Conservation (phyloP, 768 basidiomycete genomes). For the Phallus indusiatus region DNA sequence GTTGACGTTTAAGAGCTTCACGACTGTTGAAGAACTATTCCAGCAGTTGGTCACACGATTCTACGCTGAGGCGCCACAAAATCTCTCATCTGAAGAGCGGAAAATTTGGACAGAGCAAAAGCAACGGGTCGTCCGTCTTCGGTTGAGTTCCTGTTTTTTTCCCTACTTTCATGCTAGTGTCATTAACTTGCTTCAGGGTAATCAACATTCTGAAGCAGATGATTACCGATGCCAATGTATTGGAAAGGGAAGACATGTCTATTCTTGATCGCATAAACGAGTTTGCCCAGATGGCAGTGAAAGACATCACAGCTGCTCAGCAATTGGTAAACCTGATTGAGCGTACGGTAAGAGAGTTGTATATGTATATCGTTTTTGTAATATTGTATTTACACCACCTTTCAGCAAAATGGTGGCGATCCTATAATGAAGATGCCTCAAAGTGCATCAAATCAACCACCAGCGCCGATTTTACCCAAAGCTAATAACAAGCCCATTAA, state of each 20-base stretch:
- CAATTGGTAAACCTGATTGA: conserved; percentile 67
- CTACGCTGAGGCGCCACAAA: conserved; percentile 63
- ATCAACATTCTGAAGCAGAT: conserved; percentile 87
- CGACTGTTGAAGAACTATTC: conserved; percentile 71
- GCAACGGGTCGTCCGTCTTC: conserved; percentile 76
- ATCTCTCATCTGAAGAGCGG: conserved; percentile 48
- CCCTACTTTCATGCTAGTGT: not conserved
- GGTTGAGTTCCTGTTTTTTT: conserved; percentile 40
- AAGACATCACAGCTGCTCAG: conserved; percentile 65
- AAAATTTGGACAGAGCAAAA: conserved; percentile 80
- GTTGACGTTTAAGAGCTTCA: conserved; percentile 95
- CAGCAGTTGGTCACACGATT: conserved; percentile 76
- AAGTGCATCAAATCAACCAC: conserved; percentile 52
- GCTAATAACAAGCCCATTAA: conserved; percentile 57
- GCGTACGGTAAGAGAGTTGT: conserved; percentile 51
- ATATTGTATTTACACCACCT: not conserved
- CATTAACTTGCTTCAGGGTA: conserved; percentile 41
- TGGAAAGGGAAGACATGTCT: conserved; percentile 79
- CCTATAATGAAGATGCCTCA: conserved; percentile 45
- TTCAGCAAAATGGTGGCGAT: conserved; percentile 42
- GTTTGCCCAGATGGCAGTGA: conserved; percentile 49
- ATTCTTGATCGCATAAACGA: conserved; percentile 76
- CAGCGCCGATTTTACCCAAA: conserved; percentile 68
- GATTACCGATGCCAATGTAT: conserved; percentile 72
- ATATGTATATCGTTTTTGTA: conserved; percentile 8